These are phyloP conservation scores for Hypoxylon intermedium DNA, from an alignment of 495 filamentous ascomycete species.

Conservation along the genomic window DNA sequence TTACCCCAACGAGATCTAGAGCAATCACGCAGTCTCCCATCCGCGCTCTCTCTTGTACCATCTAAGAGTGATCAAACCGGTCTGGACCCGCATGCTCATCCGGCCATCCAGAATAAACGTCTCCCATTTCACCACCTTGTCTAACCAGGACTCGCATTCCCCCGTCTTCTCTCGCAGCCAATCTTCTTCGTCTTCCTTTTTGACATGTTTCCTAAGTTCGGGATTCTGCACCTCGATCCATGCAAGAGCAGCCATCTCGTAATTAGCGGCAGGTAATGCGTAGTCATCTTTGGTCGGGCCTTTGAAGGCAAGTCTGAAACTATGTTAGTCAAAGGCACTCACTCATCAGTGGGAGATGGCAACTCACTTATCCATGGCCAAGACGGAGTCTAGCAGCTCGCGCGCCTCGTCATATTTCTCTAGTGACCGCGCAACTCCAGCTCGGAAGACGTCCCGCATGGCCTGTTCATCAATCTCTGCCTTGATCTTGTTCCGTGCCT, in stretches of 20 bases:
- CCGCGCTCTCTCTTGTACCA: conserved; percentile 63
- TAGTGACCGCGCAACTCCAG: conserved; percentile 69
- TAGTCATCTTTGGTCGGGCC: conserved; percentile 81
- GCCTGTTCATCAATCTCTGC: conserved; percentile 81
- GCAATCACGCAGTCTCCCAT: conserved; percentile 37
- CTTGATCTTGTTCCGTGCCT: conserved; percentile 64
- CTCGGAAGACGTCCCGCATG: conserved; percentile 69
- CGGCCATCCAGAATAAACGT: conserved; percentile 85
- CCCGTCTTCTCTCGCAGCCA: conserved; percentile 62
- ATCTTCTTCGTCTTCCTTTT: conserved; percentile 42
- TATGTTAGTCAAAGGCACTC: background rate
- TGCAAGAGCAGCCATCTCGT: conserved; percentile 83
- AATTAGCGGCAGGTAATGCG: conserved; percentile 78
- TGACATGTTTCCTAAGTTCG: conserved; percentile 19
- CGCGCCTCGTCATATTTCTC: conserved; percentile 69
- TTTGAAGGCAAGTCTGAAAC: conserved; percentile 67
- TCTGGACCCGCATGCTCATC: conserved; percentile 83
- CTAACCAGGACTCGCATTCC: conserved; percentile 75
- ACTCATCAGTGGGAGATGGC: background rate
- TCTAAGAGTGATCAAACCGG: conserved; percentile 76
- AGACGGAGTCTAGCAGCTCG: conserved; percentile 65
- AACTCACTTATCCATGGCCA: conserved; percentile 65
- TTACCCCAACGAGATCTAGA: background rate
- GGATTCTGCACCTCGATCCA: conserved; percentile 68
- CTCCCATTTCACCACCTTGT: conserved; percentile 85